Base-by-base conservation (phyloP, 2,329 filamentous ascomycete species). In the Colletotrichum karsti region DNA sequence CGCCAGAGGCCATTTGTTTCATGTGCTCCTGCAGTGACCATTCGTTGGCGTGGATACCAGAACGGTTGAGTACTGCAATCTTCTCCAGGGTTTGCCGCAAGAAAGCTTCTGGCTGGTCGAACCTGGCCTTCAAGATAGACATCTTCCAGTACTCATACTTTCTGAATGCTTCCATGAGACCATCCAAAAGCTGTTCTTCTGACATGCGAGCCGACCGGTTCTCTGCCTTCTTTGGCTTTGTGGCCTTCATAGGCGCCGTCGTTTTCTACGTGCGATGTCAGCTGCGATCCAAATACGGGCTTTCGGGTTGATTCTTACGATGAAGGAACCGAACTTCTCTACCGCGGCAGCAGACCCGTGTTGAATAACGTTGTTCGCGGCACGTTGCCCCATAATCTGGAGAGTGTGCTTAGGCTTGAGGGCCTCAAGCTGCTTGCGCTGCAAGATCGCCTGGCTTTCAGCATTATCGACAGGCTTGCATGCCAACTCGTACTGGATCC, bases 101-200 rank as follows among this genome's bases (percentile, higher is more conserved):
- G 78, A 95, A 98, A n/a, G 92, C 91, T 77, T 98, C 96, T 2
- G 96, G 96, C 81, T 99, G 96, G 67, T 91, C 88, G 41, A 97
- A 88, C 18, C 67, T 67, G n/a, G 67, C 69, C 51, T 70, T 71
- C 48, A 71, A 57, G 41, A 71, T 69, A 6, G 69, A 71, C 67
- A 71, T 71, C 46, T 71, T 71, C 95, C 95, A 99, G 80, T 96
- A 98, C 74, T 91, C 90, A 85, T 92, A 97, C 74, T 92, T 85
- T 63, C 91, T 89, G 89, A 98, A 99, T 77, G 91, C 92, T 54
- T 87, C 83, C 83, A 95, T 94, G 69, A 99, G 90, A 71, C 89
- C 87, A 81, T 98, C 95, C 81, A 97, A 83, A 70, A 99, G 90
- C 75, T 96, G 92, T 84, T 94, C 92, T 79, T 95, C 91, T 48